Evolutionary conservation across 1,139 yeast genomes (phyloP), one percentile per base, ranked within the genome.

Genomic region (Yamadazyma friedrichii): DNA sequence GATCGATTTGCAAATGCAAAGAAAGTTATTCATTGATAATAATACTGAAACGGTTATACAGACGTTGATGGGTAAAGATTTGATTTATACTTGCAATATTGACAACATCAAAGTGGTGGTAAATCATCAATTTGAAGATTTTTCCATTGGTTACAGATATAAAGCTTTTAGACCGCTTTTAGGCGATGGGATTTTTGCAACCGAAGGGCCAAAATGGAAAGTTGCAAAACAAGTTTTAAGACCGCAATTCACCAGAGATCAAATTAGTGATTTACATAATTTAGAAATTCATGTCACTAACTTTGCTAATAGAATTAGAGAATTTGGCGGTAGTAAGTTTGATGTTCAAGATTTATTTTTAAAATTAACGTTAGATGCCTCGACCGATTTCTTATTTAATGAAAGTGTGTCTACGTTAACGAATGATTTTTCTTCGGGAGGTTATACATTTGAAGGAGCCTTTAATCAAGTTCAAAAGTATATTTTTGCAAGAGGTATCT

Each of bases 181-280:
- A 42, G 84, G 84, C 2, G 75, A 76, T 46, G 84, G 84, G 15
- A 77, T 79, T 44, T 79, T 79, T 61, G 77, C 83, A 2, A 64
- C 76, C 26, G 79, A 76, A 42, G 80, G 80, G 12, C 70, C 64
- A 22, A 78, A 74, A 6, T 79, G 84, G 84, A 74, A 73, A 51
- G 77, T 75, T 50, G 70, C 81, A 12, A 64, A 83, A 40, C 72
- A 76, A 13, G 62, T 78, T 69, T 67, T 79, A 53, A 65, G 84
- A 44, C 84, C 84, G 1, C 82, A 78, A 55, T 79, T 79, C 55
- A 67, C 76, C 20, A 64, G 79, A 42, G 81, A 76, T 47, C 81
- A 77, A 52, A 69, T 78, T 33, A 65, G 76, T 15, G 80, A 76
- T 45, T 67, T 78, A 32, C 59, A 64, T 38, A 48, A 66, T 13